Percentiles rank a stretch among this genome's conserved stretches.
Evolutionary conservation across 1,284 basidiomycete species (phyloP).

Genomic region (Chondrostereum purpureum): DNA sequence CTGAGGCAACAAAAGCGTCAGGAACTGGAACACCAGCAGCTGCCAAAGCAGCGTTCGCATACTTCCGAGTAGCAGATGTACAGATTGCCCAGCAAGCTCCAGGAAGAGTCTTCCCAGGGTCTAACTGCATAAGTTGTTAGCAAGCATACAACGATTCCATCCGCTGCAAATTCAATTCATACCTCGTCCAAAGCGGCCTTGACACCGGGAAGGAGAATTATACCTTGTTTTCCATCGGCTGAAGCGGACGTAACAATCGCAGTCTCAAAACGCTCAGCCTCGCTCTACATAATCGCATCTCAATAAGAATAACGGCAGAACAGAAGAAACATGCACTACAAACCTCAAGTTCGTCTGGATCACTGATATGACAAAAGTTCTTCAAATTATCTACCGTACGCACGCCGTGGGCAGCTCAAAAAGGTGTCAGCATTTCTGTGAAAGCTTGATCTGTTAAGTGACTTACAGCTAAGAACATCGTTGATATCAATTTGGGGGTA

Average conservation of each 20-base stretch:
- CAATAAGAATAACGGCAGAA: constrained; percentile 2
- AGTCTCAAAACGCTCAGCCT: constrained; percentile 61
- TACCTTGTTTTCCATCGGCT: constrained; percentile 47
- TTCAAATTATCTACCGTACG: constrained; percentile 75
- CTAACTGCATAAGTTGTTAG: constrained; percentile 30
- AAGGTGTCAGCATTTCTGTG: neutral
- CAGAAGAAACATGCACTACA: constrained; percentile 9
- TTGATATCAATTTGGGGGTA: constrained; percentile 61
- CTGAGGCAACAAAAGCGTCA: constrained; percentile 68
- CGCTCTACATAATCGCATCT: constrained; percentile 33
- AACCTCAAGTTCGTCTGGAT: constrained; percentile 64
- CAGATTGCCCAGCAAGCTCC: constrained; percentile 61
- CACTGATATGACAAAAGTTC: constrained; percentile 63
- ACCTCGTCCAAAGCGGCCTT: constrained; percentile 46
- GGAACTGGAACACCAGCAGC: constrained; percentile 50
- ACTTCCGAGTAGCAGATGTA: constrained; percentile 59
- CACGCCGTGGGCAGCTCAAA: constrained; percentile 70
- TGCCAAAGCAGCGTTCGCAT: constrained; percentile 48
- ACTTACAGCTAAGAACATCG: constrained; percentile 55
- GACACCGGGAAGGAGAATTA: constrained; percentile 60
- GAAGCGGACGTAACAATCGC: constrained; percentile 56
- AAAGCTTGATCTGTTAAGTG: constrained; percentile 9
- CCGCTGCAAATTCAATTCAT: constrained; percentile 9
- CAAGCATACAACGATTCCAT: no score
- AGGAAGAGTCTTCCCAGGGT: constrained; percentile 35